These are phyloP conservation scores for Penicillium paxilli DNA, from an alignment of 495 filamentous ascomycete species.

Conservation along the genomic window DNA sequence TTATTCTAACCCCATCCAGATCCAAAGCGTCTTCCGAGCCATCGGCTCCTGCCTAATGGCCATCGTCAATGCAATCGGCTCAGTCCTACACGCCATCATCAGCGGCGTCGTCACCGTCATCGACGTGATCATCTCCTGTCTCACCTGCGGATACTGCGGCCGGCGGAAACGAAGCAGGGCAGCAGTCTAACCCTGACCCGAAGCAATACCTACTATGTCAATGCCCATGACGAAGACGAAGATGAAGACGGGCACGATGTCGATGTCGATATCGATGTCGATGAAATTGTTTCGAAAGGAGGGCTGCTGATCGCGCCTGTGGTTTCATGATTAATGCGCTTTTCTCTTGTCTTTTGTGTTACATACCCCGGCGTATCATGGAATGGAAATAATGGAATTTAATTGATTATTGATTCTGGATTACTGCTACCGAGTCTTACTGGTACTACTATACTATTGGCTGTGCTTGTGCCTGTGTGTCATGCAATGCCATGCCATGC, in stretches of 20 bases:
- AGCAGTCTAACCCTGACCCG: slow-evolving; percentile 15
- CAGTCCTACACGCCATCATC: slow-evolving; percentile 76
- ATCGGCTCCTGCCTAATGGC: slow-evolving; percentile 84
- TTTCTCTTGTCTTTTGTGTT: background rate
- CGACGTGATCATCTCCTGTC: slow-evolving; percentile 80
- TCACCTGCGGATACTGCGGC: slow-evolving; percentile 73
- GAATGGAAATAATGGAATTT: background rate
- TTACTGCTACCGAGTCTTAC: no score
- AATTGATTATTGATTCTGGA: no score
- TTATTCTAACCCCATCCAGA: slow-evolving; percentile 51
- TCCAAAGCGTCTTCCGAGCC: slow-evolving; percentile 73
- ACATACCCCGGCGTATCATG: slow-evolving; percentile 18
- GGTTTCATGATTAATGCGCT: slow-evolving; percentile 6
- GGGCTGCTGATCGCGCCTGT: no score
- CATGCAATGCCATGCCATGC: background rate
- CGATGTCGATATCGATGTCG: no score
- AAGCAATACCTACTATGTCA: no score
- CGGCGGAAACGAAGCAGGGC: slow-evolving; percentile 32
- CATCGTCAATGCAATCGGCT: slow-evolving; percentile 78
- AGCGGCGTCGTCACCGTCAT: slow-evolving; percentile 76
- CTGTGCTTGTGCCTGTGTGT: background rate
- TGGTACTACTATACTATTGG: background rate
- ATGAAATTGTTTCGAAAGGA: no score
- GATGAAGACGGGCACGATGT: no score
- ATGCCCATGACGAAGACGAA: no score